These are phyloP conservation scores for Ogataea philodendri DNA, from an alignment of 805 yeast genomes.

Conservation along the genomic window DNA sequence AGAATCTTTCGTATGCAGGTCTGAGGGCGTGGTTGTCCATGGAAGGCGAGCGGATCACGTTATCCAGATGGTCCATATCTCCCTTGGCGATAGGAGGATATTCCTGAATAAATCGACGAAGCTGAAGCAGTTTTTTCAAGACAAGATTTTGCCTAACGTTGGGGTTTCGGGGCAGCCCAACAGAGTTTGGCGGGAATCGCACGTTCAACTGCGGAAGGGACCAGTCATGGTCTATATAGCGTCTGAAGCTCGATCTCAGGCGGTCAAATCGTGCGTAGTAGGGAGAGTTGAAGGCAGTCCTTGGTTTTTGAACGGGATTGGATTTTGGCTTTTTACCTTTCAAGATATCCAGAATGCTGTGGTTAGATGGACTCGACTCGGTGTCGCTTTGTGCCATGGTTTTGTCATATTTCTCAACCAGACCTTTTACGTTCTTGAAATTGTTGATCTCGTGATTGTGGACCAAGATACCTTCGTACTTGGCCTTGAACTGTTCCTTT, in stretches of 20 bases:
- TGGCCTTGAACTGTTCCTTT: slow-evolving; percentile 9
- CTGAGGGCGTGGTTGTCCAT: slow-evolving; percentile 4
- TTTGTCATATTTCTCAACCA: slow-evolving; percentile 10
- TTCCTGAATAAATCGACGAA: slow-evolving; percentile 15
- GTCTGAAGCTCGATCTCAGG: slow-evolving; percentile 18
- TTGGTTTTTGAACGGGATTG: background rate
- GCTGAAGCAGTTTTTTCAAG: slow-evolving; percentile 13
- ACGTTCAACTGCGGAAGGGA: slow-evolving; percentile 16
- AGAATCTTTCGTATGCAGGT: slow-evolving; percentile 20
- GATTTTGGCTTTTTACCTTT: slow-evolving; percentile 4
- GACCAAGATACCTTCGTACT: slow-evolving; percentile 8
- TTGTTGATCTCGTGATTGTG: slow-evolving; percentile 9
- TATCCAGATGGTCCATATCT: slow-evolving; percentile 22
- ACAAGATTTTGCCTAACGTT: slow-evolving; percentile 19
- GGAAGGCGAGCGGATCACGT: slow-evolving; percentile 5
- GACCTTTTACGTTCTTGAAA: slow-evolving; percentile 2
- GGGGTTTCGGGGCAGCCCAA: slow-evolving; percentile 25
- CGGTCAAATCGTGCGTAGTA: background rate
- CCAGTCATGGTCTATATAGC: slow-evolving; percentile 12
- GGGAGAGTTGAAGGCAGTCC: background rate
- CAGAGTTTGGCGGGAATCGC: slow-evolving; percentile 18
- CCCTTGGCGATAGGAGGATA: slow-evolving; percentile 18
- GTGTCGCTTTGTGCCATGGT: slow-evolving; percentile 7
- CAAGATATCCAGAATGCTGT: slow-evolving; percentile 8
- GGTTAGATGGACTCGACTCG: slow-evolving; percentile 9